Evolutionary conservation across 169 alveolate species (phyloP).

Genomic region (Plasmodium malariae): DNA sequence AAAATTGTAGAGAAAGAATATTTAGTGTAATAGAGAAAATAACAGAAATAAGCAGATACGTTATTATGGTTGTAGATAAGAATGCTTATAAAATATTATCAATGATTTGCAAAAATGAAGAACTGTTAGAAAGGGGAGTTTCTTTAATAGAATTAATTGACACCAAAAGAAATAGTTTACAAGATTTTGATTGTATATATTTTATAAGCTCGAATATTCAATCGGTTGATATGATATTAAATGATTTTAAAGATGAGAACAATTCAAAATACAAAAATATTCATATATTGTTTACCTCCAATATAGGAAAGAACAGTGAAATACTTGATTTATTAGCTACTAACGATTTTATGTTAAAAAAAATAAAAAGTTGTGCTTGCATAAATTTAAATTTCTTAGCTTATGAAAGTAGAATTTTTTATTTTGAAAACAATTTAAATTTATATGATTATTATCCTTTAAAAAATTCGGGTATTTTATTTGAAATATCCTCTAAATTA

Average conservation of each 20-base stretch:
- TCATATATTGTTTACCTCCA: constrained; percentile 82
- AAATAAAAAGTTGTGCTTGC: constrained; percentile 81
- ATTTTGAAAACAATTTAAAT: constrained; percentile 74
- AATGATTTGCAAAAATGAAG: constrained; percentile 87
- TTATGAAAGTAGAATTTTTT: constrained; percentile 85
- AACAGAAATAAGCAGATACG: constrained; percentile 78
- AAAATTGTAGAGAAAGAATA: constrained; percentile 30
- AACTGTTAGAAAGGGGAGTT: constrained; percentile 88
- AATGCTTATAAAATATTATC: constrained; percentile 83
- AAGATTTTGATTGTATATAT: constrained; percentile 82
- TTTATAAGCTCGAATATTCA: constrained; percentile 77
- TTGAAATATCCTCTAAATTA: constrained; percentile 7
- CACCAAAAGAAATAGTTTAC: constrained; percentile 83
- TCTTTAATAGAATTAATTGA: constrained; percentile 85
- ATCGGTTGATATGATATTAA: constrained; percentile 61
- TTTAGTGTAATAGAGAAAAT: constrained; percentile 83
- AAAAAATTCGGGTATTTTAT: constrained; percentile 30
- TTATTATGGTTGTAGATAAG: constrained; percentile 85
- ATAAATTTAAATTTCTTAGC: constrained; percentile 86
- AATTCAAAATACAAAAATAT: constrained; percentile 77
- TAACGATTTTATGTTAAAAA: constrained; percentile 62
- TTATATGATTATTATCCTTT: constrained; percentile 61
- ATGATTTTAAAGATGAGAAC: constrained; percentile 78
- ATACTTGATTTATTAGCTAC: constrained; percentile 79
- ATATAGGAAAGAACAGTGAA: constrained; percentile 64